phyloP scores from a whole-genome alignment of 768 basidiomycete genomes.

The Tephrocybe sp. region DNA sequence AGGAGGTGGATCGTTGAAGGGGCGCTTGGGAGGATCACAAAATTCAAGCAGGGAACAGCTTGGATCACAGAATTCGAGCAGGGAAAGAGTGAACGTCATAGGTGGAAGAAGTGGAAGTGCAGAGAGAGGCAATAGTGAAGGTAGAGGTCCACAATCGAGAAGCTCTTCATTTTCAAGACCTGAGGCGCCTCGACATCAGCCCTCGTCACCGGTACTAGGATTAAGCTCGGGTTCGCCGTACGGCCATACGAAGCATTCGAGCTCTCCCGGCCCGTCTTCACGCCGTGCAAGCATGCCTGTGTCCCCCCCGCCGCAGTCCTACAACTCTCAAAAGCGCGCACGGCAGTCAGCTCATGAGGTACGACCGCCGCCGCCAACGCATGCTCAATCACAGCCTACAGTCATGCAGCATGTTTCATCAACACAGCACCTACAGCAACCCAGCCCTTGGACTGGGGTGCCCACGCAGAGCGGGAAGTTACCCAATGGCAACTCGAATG shows the following conservation, averaged over 20 bases:
- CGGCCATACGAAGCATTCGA: slow-evolving; percentile 8
- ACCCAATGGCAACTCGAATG: slow-evolving; percentile 17
- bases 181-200: slow-evolving; percentile 15
- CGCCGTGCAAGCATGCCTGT: slow-evolving; percentile 22
- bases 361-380: slow-evolving; percentile 17
- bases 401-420: slow-evolving; percentile 20
- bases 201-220: slow-evolving; percentile 16
- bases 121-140: slow-evolving; percentile 3
- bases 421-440: slow-evolving; percentile 26
- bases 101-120: slow-evolving; percentile 13
- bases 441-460: slow-evolving; percentile 43
- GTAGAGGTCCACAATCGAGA: slow-evolving; percentile 15
- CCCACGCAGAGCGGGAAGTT: slow-evolving; percentile 32
- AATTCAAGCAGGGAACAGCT: slow-evolving; percentile 26
- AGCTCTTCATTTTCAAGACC: slow-evolving; percentile 23
- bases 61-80: slow-evolving; percentile 26
- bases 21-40: slow-evolving; percentile 31
- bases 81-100: slow-evolving; percentile 21
- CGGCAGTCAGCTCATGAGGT: slow-evolving; percentile 12
- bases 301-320: slow-evolving; percentile 9
- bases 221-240: slow-evolving; percentile 12
- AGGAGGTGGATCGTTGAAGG: slow-evolving; percentile 29
- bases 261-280: slow-evolving; percentile 14
- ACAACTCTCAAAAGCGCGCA: slow-evolving; percentile 7
- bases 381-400: slow-evolving; percentile 27